Conservation (phyloP, 2,329 filamentous ascomycete genomes). For the Didymella exigua region DNA sequence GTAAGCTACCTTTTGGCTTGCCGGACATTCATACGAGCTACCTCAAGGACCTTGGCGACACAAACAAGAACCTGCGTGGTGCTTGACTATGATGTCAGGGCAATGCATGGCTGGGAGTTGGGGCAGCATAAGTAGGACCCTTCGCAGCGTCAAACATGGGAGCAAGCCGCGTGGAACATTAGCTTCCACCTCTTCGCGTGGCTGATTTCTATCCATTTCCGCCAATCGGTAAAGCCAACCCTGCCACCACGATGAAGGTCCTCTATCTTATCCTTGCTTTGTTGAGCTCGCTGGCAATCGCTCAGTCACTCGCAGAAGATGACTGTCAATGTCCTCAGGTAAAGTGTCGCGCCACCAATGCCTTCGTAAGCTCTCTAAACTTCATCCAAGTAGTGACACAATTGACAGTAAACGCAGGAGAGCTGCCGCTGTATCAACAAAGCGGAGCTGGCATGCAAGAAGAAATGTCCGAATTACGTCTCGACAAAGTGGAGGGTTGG, state of each 20-base stretch:
- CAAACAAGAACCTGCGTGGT: constrained; percentile 3
- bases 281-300: constrained; percentile 22
- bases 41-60: constrained; percentile 5
- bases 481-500: constrained; percentile 24
- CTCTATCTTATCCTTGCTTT: constrained; percentile 25
- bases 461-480: constrained; percentile 31
- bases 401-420: constrained; percentile 18
- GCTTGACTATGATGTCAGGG: constrained; percentile 9
- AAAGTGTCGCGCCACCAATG: constrained; percentile 32
- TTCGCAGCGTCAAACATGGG: neutral
- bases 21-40: neutral
- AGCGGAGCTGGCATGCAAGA: constrained; percentile 31
- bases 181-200: neutral
- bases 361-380: constrained; percentile 21
- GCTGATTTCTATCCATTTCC: neutral
- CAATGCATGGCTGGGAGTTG: constrained; percentile 5
- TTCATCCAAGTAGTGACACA: neutral
- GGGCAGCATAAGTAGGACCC: constrained; percentile 4
- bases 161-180: neutral
- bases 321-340: constrained; percentile 35
- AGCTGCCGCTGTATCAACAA: constrained; percentile 38
- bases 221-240: neutral
- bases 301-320: constrained; percentile 18
- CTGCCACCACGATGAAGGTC: constrained; percentile 26
- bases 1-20: neutral